These are phyloP conservation scores for Globisporangium spinosum DNA, from an alignment of 352 stramenopile species.

Conservation along the genomic window DNA sequence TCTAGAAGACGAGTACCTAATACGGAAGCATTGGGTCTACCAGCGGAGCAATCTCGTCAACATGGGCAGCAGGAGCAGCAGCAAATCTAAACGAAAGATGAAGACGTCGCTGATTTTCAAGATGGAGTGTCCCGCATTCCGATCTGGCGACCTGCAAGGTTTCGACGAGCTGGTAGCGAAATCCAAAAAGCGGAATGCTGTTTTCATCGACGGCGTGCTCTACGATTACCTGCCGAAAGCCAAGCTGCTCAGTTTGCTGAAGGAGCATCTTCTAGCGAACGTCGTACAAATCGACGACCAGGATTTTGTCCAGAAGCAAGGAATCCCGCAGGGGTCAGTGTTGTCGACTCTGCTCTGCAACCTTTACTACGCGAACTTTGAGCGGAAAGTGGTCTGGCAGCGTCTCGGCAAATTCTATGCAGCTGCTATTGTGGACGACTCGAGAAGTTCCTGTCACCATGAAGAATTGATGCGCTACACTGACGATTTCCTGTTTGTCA, in stretches of 20 bases:
- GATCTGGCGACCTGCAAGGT: conserved; percentile 43
- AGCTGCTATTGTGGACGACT: conserved; percentile 3
- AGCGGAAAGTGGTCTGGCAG: conserved; percentile 53
- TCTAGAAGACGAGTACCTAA: conserved; percentile 66
- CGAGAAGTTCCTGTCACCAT: conserved; percentile 29
- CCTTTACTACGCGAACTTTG: conserved; percentile 78
- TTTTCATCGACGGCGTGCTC: conserved; percentile 75
- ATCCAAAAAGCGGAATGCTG: conserved; percentile 36
- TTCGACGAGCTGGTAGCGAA: conserved; percentile 50
- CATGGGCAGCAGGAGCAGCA: conserved; percentile 14
- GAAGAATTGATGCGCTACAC: conserved; percentile 72
- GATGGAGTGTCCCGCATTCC: conserved; percentile 49
- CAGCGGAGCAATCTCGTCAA: conserved; percentile 31
- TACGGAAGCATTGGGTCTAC: conserved; percentile 73
- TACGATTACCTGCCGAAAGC: conserved; percentile 65
- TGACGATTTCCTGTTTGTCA: conserved; percentile 77
- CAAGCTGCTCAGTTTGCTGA: conserved; percentile 48
- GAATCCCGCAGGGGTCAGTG: conserved; percentile 81
- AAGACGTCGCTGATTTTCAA: conserved; percentile 41
- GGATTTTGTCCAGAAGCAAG: conserved; percentile 52
- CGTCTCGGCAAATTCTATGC: conserved; percentile 27
- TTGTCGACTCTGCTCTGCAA: conserved; percentile 80
- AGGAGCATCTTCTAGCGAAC: conserved; percentile 64
- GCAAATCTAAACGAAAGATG: neutral
- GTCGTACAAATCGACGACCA: conserved; percentile 46